Conservation (phyloP, 129 eudicot genomes). For the Sambucus nigra region DNA sequence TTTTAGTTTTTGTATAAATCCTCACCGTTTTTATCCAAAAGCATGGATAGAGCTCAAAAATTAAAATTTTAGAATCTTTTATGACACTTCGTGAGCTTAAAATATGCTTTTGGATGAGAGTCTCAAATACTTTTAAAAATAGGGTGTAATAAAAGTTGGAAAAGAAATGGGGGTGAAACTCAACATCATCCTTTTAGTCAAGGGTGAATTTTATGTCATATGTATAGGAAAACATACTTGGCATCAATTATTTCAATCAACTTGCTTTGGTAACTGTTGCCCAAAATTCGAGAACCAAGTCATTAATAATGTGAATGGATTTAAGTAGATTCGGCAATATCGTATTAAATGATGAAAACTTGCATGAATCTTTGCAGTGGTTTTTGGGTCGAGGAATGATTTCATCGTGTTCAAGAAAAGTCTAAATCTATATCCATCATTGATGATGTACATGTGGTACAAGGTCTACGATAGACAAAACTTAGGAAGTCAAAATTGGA, state of each 20-base stretch:
- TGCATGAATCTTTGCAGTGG: constrained; percentile 90
- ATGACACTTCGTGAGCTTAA: too few relatives aligned
- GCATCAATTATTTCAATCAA: constrained; percentile 92
- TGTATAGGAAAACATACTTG: constrained; percentile 35
- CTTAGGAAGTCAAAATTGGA: constrained; percentile 1
- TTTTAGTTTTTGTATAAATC: too few relatives aligned
- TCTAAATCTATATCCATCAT: constrained; percentile 96
- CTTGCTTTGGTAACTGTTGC: constrained; percentile 83
- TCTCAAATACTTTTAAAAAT: too few relatives aligned
- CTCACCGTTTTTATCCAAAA: too few relatives aligned
- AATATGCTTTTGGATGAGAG: too few relatives aligned
- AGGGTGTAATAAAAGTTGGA: too few relatives aligned
- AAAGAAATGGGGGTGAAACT: too few relatives aligned
- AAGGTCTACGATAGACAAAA: constrained; percentile 41
- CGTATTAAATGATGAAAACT: constrained; percentile 14
- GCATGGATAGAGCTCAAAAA: too few relatives aligned
- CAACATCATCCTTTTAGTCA: too few relatives aligned
- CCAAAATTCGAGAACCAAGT: constrained; percentile 48
- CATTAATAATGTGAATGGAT: constrained; percentile 4
- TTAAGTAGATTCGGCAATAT: not conserved
- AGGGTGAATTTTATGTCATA: not conserved
- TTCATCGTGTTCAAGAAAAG: constrained; percentile 88
- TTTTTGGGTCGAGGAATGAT: constrained; percentile 96
- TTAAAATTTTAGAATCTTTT: too few relatives aligned
- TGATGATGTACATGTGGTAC: constrained; percentile 90